A percentile compares a stretch with the other conserved stretches of the same genome.
Conservation (phyloP, 495 filamentous ascomycete species). For the Annulohypoxylon moriforme region DNA sequence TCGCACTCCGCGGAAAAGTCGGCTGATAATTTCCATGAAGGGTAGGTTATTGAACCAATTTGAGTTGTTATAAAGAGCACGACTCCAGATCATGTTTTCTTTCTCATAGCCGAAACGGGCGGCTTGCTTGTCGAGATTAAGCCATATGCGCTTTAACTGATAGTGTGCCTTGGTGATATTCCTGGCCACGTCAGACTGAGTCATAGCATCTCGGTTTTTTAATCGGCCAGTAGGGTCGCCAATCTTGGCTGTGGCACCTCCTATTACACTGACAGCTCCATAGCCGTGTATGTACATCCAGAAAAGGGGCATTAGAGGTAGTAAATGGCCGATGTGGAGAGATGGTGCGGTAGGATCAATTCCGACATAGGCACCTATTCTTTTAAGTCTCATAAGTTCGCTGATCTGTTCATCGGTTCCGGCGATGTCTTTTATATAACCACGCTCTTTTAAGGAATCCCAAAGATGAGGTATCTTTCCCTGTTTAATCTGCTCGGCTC, state of each 20-base stretch:
- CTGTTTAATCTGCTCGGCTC: constrained; percentile 66
- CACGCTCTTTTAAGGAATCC: constrained; percentile 80
- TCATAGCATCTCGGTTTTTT: constrained; percentile 70
- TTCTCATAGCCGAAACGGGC: constrained; percentile 68
- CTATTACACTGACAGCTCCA: constrained; percentile 77
- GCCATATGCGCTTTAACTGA: constrained; percentile 83
- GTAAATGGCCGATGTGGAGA: constrained; percentile 90
- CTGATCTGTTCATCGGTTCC: constrained; percentile 76
- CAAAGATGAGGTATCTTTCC: constrained; percentile 73
- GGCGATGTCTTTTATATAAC: constrained; percentile 80
- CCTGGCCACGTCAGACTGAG: constrained; percentile 65
- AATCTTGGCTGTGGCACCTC: constrained; percentile 84
- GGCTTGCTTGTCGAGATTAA: constrained; percentile 72
- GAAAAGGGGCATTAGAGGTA: constrained; percentile 93
- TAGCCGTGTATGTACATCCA: constrained; percentile 93
- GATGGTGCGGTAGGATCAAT: constrained; percentile 93
- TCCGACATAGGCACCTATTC: constrained; percentile 85
- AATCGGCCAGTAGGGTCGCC: constrained; percentile 88
- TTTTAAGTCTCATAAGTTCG: constrained; percentile 72
- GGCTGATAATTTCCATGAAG: constrained; percentile 76
- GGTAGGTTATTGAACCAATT: constrained; percentile 78
- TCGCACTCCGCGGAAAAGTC: constrained; percentile 76
- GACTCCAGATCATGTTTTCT: constrained; percentile 68
- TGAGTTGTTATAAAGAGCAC: constrained; percentile 79
- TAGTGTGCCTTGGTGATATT: constrained; percentile 82